Conservation (phyloP, 495 filamentous ascomycete genomes). For the Neurospora discreta region DNA sequence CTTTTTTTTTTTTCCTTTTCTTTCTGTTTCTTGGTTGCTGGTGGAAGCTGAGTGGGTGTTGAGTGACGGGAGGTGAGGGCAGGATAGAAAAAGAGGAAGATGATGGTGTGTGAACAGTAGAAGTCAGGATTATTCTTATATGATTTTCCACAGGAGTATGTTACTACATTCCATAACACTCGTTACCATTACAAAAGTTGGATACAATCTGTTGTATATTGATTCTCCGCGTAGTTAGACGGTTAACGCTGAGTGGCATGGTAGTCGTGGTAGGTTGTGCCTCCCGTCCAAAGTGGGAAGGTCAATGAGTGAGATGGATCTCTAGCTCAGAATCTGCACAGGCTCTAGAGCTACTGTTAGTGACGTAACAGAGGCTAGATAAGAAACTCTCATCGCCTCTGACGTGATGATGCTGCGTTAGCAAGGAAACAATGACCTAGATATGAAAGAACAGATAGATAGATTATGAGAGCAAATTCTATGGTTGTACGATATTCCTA, state of each 20-base stretch:
- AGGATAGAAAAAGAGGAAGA: not conserved
- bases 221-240: not conserved
- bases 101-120: not conserved
- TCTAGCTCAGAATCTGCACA: not conserved
- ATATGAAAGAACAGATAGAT: too few species aligned
- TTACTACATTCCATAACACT: not conserved
- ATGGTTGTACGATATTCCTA: too few species aligned
- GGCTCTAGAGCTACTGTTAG: not conserved
- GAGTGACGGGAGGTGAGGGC: not conserved
- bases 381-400: too few species aligned
- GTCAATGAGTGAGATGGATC: not conserved
- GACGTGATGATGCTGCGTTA: not conserved
- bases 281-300: not conserved
- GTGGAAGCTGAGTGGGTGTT: not conserved
- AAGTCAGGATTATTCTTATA: not conserved
- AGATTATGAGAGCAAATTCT: too few species aligned
- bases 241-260: not conserved
- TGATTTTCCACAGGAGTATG: not conserved
- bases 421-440: too few species aligned
- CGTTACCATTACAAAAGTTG: not conserved
- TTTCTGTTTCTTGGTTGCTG: not conserved
- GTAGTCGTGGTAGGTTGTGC: not conserved
- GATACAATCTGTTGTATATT: not conserved
- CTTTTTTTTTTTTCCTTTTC: too few species aligned
- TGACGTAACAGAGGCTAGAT: not conserved